Conservation (phyloP, 805 yeast genomes). For the Candida palmyrensis region DNA sequence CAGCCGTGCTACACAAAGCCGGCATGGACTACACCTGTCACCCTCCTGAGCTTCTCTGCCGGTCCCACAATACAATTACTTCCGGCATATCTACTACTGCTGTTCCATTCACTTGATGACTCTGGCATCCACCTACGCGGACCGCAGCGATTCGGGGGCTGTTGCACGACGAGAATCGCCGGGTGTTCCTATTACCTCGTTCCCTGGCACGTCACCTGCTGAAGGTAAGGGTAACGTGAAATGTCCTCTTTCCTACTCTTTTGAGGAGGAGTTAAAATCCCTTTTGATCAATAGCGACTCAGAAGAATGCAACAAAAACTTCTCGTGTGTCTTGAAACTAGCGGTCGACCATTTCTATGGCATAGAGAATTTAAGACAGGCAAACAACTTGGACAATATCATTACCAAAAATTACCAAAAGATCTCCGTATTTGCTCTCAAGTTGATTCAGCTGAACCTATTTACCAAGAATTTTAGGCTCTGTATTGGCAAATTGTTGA, state of each 20-base stretch:
- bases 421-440: constrained; percentile 29
- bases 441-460: constrained; percentile 31
- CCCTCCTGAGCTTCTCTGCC: too few species aligned
- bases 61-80: too few species aligned
- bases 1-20: too few species aligned
- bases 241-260: too few species aligned
- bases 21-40: too few species aligned
- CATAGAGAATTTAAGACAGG: constrained; percentile 2
- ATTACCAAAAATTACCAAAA: constrained; percentile 22
- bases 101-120: too few species aligned
- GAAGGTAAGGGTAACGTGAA: too few species aligned
- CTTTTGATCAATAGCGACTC: constrained; percentile 34
- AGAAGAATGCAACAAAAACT: constrained; percentile 33
- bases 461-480: constrained; percentile 30
- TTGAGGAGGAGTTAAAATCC: constrained; percentile 10
- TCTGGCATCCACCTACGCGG: constrained; percentile 1
- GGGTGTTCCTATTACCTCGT: constrained; percentile 7
- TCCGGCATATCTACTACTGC: too few species aligned
- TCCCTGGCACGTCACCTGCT: too few species aligned
- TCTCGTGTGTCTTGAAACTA: constrained; percentile 27
- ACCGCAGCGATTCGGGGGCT: neutral
- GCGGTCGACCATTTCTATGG: constrained; percentile 26
- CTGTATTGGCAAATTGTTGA: constrained; percentile 35
- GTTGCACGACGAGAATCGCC: neutral
- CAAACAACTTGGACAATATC: constrained; percentile 3